These are phyloP conservation scores for Cryptococcus sp. DNA, from an alignment of 1,284 basidiomycete genomes.

Conservation along the genomic window DNA sequence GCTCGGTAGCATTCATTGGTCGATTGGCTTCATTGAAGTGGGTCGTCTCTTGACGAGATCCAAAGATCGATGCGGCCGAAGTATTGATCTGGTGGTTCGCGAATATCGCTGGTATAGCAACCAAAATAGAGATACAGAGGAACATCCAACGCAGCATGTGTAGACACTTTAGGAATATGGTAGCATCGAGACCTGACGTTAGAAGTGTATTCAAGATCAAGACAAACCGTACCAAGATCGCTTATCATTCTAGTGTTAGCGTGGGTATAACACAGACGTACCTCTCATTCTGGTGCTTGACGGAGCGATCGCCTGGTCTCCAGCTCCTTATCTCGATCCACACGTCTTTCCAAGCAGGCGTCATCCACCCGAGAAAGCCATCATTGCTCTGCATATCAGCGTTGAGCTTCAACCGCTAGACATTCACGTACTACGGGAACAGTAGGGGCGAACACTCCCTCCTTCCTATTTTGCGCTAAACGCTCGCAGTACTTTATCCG, in stretches of 20 bases:
- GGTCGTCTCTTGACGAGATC: too few relatives aligned
- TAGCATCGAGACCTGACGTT: slow-evolving; percentile 68
- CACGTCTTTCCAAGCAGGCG: slow-evolving; percentile 9
- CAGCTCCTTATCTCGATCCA: slow-evolving; percentile 8
- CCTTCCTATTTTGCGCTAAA: slow-evolving; percentile 1
- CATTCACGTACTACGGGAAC: slow-evolving; percentile 15
- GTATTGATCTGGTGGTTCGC: slow-evolving; percentile 35
- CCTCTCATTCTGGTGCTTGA: neutral
- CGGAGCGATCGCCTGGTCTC: slow-evolving; percentile 2
- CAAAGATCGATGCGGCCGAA: neutral
- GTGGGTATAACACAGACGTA: neutral
- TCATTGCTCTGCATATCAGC: slow-evolving; percentile 1
- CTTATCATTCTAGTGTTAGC: neutral
- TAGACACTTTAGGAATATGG: slow-evolving; percentile 83
- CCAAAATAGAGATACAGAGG: slow-evolving; percentile 19
- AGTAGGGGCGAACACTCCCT: slow-evolving; percentile 10
- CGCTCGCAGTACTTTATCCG: slow-evolving; percentile 13
- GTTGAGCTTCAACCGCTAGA: neutral
- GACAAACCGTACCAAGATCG: neutral
- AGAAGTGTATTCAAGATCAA: neutral
- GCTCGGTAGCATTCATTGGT: neutral
- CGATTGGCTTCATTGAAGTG: neutral
- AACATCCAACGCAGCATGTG: slow-evolving; percentile 73
- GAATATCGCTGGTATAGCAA: slow-evolving; percentile 18
- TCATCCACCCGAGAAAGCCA: slow-evolving; percentile 17